A percentile compares a stretch with the other conserved stretches of the same genome.
These are phyloP conservation scores for Puccinia polysora DNA, from an alignment of 1,284 basidiomycete species.

Conservation along the genomic window DNA sequence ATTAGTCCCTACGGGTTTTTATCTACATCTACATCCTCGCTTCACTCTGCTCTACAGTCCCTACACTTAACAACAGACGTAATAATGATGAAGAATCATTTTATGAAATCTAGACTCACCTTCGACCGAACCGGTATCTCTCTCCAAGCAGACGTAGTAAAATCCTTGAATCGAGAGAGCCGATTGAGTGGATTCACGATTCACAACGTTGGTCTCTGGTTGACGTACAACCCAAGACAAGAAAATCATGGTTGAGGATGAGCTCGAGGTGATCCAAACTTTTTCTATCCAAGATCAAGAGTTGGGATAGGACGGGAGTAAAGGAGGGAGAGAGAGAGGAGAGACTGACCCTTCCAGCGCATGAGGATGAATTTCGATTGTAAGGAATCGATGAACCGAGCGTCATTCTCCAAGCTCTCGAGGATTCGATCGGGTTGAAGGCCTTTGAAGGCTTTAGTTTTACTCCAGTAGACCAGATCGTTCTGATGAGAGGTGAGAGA, in stretches of 20 bases:
- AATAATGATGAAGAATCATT: too few relatives aligned
- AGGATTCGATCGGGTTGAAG: conserved; percentile 6
- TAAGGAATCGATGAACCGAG: not conserved
- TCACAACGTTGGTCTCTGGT: conserved; percentile 30
- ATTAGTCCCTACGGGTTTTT: not conserved
- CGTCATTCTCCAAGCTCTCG: conserved; percentile 3
- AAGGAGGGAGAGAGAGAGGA: not conserved
- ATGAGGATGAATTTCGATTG: conserved; percentile 28
- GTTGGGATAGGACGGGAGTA: too few relatives aligned
- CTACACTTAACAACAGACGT: too few relatives aligned
- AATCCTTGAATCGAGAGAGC: conserved; percentile 36
- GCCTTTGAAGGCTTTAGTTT: conserved; percentile 24
- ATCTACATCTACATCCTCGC: too few relatives aligned
- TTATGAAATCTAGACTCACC: not conserved
- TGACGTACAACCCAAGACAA: not conserved
- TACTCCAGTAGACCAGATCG: conserved; percentile 17
- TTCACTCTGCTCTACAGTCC: too few relatives aligned
- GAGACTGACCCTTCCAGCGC: conserved; percentile 34
- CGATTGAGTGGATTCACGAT: conserved; percentile 35
- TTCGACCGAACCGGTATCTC: conserved; percentile 27
- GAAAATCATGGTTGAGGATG: not conserved
- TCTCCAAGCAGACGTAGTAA: conserved; percentile 26
- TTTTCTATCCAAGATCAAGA: not conserved
- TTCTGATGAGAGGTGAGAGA: conserved; percentile 1
- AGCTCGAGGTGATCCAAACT: too few relatives aligned